These are phyloP conservation scores for Tieghemiomyces parasiticus DNA, from an alignment of 192 early-diverging fungal genomes.

Conservation along the genomic window DNA sequence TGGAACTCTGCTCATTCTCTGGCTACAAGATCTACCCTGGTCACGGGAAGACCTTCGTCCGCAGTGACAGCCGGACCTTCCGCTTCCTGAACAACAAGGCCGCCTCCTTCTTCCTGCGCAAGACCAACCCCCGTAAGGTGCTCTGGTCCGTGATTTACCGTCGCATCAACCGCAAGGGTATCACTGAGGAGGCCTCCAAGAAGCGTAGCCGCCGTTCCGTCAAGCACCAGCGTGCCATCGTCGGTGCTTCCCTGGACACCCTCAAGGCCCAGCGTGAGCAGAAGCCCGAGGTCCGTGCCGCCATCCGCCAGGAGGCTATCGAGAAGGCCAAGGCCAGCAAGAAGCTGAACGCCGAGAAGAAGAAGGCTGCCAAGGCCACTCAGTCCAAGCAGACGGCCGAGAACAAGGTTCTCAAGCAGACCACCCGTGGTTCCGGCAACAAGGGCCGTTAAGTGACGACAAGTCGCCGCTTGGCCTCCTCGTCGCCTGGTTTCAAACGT, in stretches of 20 bases:
- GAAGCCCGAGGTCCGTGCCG: slow-evolving; percentile 89
- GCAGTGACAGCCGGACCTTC: slow-evolving; percentile 72
- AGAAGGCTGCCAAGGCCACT: slow-evolving; percentile 69
- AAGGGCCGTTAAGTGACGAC: too few relatives aligned
- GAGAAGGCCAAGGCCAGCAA: slow-evolving; percentile 85
- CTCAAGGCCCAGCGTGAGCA: slow-evolving; percentile 96
- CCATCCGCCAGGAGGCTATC: slow-evolving; percentile 73
- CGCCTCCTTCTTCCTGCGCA: slow-evolving; percentile 94
- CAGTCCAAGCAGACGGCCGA: background rate
- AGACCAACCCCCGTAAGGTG: slow-evolving; percentile 95
- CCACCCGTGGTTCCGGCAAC: too few relatives aligned
- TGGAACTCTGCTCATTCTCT: slow-evolving; percentile 92
- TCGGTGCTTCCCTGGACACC: slow-evolving; percentile 87
- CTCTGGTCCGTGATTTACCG: slow-evolving; percentile 95
- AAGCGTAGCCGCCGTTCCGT: slow-evolving; percentile 89
- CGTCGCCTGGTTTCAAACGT: too few relatives aligned
- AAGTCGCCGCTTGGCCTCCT: too few relatives aligned
- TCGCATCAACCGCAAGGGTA: slow-evolving; percentile 98
- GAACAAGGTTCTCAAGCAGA: too few relatives aligned
- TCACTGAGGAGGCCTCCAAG: slow-evolving; percentile 89
- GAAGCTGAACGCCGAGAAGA: slow-evolving; percentile 74
- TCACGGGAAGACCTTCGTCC: slow-evolving; percentile 89
- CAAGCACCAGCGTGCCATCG: slow-evolving; percentile 92
- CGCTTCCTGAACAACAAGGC: slow-evolving; percentile 95
- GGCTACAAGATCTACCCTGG: slow-evolving; percentile 99